Base-by-base conservation (phyloP, 805 yeast species). In the Pichia exigua region DNA sequence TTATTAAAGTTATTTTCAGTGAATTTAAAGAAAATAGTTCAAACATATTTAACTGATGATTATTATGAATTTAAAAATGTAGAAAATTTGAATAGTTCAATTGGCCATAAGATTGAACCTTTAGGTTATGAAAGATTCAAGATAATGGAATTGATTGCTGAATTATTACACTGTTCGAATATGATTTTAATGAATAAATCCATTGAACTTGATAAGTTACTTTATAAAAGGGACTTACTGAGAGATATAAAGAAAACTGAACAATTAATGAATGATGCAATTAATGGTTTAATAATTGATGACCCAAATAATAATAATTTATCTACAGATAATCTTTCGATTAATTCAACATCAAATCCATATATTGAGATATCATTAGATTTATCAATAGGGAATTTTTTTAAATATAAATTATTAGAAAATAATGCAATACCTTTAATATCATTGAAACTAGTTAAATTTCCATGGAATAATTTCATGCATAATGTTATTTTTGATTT, bases 401-500 rank as follows among this genome's bases (percentile, higher is more conserved):
- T 90, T 65, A 94, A 94, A 67, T 81, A 85, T 41, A 82, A 85
- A 54, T 71, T 94, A 18, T 75, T 84, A 48, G 95, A 90, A 61
- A 81, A 82, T 59, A 74, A 75, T 32, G 79, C 89, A 49, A 73
- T 91, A 32, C 72, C 80, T 15, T 73, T 77, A 26, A 80, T 90
- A 7, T 73, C 90, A 7, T 65, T 75, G 27, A 81, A 86, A 72
- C 82, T 94, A 59, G 79, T 89, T 59, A 72, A 77, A 56, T 89
- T 83, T 67, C 96, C 98, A 9, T 94, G 98, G 98, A 94, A 94
- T 66, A 94, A 94, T 64, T 94, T 94, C 62, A 79, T 92, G 76
- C 99, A 94, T 67, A 94, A 92, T 64, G 99, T 94, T 46, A 94
- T 92, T 12, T 94, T 92, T 72, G 99, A 94, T 68, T 77, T 94